A percentile compares a stretch with the other conserved stretches of the same genome.
Conservation (phyloP, 1,284 basidiomycete species). For the Sporisorium sorghi region DNA sequence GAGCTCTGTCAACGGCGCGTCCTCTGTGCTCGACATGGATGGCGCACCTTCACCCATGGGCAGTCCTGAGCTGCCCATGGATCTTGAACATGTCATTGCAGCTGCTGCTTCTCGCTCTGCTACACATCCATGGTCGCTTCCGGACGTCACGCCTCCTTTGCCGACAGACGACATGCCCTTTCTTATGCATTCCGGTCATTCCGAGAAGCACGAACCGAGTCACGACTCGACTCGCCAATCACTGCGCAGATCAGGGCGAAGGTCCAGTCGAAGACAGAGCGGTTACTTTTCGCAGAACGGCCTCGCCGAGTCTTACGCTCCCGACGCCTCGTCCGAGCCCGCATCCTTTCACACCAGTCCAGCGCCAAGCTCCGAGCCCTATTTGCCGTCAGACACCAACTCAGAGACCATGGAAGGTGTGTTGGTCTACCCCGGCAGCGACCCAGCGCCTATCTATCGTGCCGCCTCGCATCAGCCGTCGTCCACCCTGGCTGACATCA, state of each 20-base stretch:
- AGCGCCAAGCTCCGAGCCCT: slow-evolving; percentile 28
- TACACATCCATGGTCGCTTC: slow-evolving; percentile 7
- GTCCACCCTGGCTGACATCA: slow-evolving; percentile 24
- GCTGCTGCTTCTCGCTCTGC: slow-evolving; percentile 12
- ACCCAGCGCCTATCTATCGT: not conserved
- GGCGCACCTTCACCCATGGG: slow-evolving; percentile 44
- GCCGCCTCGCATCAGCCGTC: not conserved
- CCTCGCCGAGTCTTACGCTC: not conserved
- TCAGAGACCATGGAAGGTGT: slow-evolving; percentile 42
- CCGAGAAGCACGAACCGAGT: not conserved
- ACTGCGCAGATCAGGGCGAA: slow-evolving; percentile 35
- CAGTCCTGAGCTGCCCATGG: slow-evolving; percentile 38
- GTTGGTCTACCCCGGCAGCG: slow-evolving; percentile 15
- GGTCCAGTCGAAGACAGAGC: slow-evolving; percentile 46
- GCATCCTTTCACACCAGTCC: not conserved
- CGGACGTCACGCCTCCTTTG: not conserved
- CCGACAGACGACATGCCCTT: not conserved
- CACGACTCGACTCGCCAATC: slow-evolving; percentile 8
- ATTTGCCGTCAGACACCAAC: slow-evolving; percentile 31
- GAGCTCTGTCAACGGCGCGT: not conserved
- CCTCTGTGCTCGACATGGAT: slow-evolving; percentile 25
- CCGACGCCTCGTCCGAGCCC: not conserved
- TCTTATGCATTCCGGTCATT: not conserved
- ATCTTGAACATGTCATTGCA: slow-evolving; percentile 37
- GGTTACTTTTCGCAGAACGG: slow-evolving; percentile 25